Percentiles rank a stretch among this genome's conserved stretches.
phyloP scores from a whole-genome alignment of 441 rosid species.

The Mallotus repandus region DNA sequence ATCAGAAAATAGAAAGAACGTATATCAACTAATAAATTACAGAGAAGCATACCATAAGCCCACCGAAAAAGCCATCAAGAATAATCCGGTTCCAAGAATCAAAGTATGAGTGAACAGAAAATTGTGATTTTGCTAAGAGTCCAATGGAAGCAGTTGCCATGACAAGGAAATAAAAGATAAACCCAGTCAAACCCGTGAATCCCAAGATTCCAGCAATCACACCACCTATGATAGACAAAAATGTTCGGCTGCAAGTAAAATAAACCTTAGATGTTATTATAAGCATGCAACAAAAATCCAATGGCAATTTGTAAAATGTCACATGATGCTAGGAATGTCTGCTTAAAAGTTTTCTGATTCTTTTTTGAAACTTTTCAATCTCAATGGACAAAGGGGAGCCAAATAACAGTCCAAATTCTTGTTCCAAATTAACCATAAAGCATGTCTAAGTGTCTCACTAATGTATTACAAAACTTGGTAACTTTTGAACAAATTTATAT shows the following conservation, averaged over 20 bases:
- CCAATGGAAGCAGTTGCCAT: slow-evolving; percentile 85
- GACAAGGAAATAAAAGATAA: slow-evolving; percentile 71
- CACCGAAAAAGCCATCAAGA: slow-evolving; percentile 84
- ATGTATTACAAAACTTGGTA: not conserved
- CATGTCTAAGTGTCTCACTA: not conserved
- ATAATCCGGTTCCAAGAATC: slow-evolving; percentile 74
- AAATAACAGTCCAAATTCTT: not conserved
- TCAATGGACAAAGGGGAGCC: not conserved
- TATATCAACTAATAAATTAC: not conserved
- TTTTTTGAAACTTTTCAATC: not conserved
- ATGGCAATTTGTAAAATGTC: not conserved
- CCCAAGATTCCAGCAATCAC: slow-evolving; percentile 91
- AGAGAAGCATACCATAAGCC: slow-evolving; percentile 72
- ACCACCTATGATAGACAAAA: slow-evolving; percentile 88
- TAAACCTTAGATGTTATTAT: not conserved
- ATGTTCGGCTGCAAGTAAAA: slow-evolving; percentile 77
- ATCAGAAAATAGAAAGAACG: not conserved
- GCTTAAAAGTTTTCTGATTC: slow-evolving; percentile 1
- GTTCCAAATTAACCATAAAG: not conserved
- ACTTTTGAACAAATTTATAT: not conserved
- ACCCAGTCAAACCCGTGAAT: slow-evolving; percentile 79
- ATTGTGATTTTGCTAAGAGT: slow-evolving; percentile 80
- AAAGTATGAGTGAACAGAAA: slow-evolving; percentile 71
- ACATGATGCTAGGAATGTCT: not conserved
- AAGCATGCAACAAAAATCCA: not conserved